A percentile compares a stretch with the other conserved stretches of the same genome.
Evolutionary conservation across 1,284 basidiomycete genomes (phyloP).

Genomic region (Salmacisia buchloeana): DNA sequence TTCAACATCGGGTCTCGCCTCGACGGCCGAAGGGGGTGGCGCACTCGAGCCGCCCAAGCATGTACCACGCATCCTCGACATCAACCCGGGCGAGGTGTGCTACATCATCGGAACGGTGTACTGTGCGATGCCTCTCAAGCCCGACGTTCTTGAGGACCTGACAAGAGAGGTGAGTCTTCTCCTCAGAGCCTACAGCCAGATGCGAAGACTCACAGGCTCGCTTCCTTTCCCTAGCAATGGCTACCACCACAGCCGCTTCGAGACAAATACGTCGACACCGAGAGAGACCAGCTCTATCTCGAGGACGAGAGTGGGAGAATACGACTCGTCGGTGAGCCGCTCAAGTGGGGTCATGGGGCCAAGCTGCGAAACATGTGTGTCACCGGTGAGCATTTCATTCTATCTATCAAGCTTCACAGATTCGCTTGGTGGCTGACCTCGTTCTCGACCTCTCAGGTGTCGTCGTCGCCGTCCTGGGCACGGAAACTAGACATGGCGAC

Average conservation of each 20-base stretch:
- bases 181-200: too few species aligned
- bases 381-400: slow-evolving; percentile 23
- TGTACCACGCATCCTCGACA: slow-evolving; percentile 79
- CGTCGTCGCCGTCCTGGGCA: slow-evolving; percentile 80
- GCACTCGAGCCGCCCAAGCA: slow-evolving; percentile 56
- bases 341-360: slow-evolving; percentile 17
- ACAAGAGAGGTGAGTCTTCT: slow-evolving; percentile 72
- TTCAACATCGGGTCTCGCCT: background rate
- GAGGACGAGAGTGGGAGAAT: slow-evolving; percentile 95
- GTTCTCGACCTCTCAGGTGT: slow-evolving; percentile 56
- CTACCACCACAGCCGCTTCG: slow-evolving; percentile 67
- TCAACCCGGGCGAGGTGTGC: slow-evolving; percentile 75
- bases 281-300: slow-evolving; percentile 74
- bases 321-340: slow-evolving; percentile 68
- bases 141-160: slow-evolving; percentile 91
- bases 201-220: background rate
- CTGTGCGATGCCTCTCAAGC: slow-evolving; percentile 96
- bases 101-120: slow-evolving; percentile 93
- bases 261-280: slow-evolving; percentile 56
- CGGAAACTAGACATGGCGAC: slow-evolving; percentile 80
- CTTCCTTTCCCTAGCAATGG: slow-evolving; percentile 63
- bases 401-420: background rate
- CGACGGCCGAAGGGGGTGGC: background rate
- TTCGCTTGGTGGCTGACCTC: background rate
- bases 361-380: slow-evolving; percentile 29